Evolutionary conservation across 768 basidiomycete genomes (phyloP), one percentile per base, ranked within the genome.

Genomic region (Tulasnella sp.): DNA sequence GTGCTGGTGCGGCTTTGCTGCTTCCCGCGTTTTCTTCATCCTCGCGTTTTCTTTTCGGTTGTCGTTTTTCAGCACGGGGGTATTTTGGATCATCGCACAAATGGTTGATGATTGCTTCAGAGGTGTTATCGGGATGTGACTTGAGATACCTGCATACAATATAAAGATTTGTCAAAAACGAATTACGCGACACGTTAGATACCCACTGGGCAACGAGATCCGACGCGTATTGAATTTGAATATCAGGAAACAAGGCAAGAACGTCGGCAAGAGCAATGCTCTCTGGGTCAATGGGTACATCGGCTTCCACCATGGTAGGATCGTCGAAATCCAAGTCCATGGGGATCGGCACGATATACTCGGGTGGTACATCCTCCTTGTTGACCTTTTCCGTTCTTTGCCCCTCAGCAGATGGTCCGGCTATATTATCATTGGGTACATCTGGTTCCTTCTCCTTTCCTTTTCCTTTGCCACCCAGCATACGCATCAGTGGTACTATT

Each of bases 61-160:
- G 40, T 22, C 15, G 20, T 13, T 8, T 9, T 45, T n/a, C 40
- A 48, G 15, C 9, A 49, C 9, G n/a, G 37, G 83, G 82, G 58
- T 83, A 83, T 12, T 63, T 58, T 0, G 73, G 65, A 52, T 77
- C 67, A 54, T 86, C 83, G 44, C 86, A 75, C 0, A 87, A 69
- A 6, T 64, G 57, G 44, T 82, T 75, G 7, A 88, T 56, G 0
- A 81, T 73, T 5, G 64, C 63, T 58, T 81, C 73, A 32, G 77
- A 68, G 35, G 75, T 12, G 66, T 29, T 27, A 8, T 56, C 1
- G 67, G 24, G 28, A 22, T 37, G 25, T 65, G 3, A 57, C 49
- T 37, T 67, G 63, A 3, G 63, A 58, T 3, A 67, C 64, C 25
- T 72, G 60, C n/a, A 20, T 31, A 32, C 44, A 24, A 20, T 25